Percentiles rank a stretch among this genome's conserved stretches.
Conservation (phyloP, 2,329 filamentous ascomycete species). For the Shiraia sp. region DNA sequence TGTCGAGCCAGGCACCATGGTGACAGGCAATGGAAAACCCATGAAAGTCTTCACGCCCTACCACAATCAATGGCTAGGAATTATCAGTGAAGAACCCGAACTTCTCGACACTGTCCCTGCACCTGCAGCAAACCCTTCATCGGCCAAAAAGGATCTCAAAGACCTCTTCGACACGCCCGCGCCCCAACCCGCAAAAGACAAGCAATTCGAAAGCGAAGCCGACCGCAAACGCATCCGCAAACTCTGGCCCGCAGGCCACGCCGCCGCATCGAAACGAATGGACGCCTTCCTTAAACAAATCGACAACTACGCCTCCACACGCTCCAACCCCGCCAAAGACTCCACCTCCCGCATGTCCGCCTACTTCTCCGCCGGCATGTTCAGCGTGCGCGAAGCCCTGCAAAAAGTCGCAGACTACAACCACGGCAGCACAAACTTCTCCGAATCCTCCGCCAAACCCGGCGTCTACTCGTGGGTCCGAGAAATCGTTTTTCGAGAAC, state of each 20-base stretch:
- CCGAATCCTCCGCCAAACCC: constrained; percentile 38
- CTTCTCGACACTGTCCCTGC: constrained; percentile 49
- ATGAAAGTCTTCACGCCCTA: constrained; percentile 59
- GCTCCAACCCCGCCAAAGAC: constrained; percentile 49
- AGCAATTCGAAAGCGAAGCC: constrained; percentile 45
- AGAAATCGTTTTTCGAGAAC: constrained; percentile 56
- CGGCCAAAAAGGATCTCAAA: constrained; percentile 32
- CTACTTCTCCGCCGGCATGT: constrained; percentile 52
- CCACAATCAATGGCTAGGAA: constrained; percentile 52
- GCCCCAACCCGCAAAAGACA: constrained; percentile 46
- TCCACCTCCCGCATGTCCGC: constrained; percentile 48
- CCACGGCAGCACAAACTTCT: constrained; percentile 49
- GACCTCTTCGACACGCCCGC: constrained; percentile 37
- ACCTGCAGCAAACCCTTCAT: constrained; percentile 46
- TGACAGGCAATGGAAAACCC: constrained; percentile 49
- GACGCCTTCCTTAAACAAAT: constrained; percentile 49
- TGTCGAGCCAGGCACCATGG: constrained; percentile 51
- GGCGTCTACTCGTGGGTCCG: constrained; percentile 54
- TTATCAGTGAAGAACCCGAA: constrained; percentile 48
- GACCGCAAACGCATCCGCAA: constrained; percentile 47
- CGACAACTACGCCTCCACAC: constrained; percentile 46
- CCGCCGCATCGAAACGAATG: constrained; percentile 48
- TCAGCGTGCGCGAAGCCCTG: constrained; percentile 53
- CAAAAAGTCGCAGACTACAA: constrained; percentile 49
- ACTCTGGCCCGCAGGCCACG: constrained; percentile 52